These are phyloP conservation scores for Trifolium pratense DNA, from an alignment of 306 rosid genomes.

Conservation along the genomic window DNA sequence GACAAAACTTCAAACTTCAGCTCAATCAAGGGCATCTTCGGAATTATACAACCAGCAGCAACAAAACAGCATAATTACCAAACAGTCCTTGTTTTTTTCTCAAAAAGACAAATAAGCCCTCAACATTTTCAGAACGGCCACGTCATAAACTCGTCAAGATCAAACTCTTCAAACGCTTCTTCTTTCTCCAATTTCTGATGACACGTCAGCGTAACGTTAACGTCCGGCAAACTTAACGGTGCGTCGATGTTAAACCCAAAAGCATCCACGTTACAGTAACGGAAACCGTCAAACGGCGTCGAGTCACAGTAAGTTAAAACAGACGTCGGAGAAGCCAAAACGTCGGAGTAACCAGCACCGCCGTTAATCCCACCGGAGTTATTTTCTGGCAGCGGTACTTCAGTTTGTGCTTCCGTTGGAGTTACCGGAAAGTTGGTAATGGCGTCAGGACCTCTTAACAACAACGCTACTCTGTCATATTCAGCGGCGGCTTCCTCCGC, in stretches of 20 bases:
- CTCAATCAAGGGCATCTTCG: constrained; percentile 33
- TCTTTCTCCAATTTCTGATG: constrained; percentile 48
- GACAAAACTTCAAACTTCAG: constrained; percentile 33
- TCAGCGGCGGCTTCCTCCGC: constrained; percentile 89
- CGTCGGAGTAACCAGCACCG: constrained; percentile 35
- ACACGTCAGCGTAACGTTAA: constrained; percentile 43
- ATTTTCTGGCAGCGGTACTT: not conserved
- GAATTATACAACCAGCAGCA: constrained; percentile 16
- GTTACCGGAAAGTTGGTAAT: constrained; percentile 62
- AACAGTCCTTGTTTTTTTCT: constrained; percentile 15
- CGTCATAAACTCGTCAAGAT: constrained; percentile 60
- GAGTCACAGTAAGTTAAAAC: constrained; percentile 50
- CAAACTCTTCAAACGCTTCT: constrained; percentile 70
- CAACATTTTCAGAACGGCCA: constrained; percentile 37
- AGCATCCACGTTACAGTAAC: constrained; percentile 51
- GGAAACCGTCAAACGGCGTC: constrained; percentile 40
- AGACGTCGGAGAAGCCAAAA: constrained; percentile 65
- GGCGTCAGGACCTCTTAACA: constrained; percentile 76
- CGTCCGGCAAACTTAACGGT: constrained; percentile 57
- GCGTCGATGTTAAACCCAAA: constrained; percentile 52
- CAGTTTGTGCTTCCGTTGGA: not conserved
- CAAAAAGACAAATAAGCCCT: constrained; percentile 24
- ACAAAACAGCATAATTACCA: constrained; percentile 37
- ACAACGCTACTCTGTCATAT: constrained; percentile 77
- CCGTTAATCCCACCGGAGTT: constrained; percentile 31